A percentile compares a stretch with the other conserved stretches of the same genome.
Evolutionary conservation across 306 rosid species (phyloP).

Genomic region (Citrullus amarus): DNA sequence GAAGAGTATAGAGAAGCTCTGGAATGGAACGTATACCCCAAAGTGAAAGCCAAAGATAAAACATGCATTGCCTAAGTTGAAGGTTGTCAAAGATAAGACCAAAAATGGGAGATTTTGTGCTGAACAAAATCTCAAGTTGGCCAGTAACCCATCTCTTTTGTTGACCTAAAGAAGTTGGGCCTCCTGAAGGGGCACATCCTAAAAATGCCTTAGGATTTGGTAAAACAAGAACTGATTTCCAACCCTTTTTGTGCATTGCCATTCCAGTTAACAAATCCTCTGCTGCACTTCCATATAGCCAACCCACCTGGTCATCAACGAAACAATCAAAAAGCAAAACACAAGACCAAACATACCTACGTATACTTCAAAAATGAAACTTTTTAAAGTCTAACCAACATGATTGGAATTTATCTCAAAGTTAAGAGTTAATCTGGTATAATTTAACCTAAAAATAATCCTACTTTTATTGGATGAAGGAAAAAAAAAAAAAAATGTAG

Average conservation of each 20-base stretch:
- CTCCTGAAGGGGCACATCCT: conserved; percentile 39
- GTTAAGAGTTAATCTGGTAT: too few species aligned
- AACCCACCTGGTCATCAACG: conserved; percentile 11
- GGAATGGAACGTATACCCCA: conserved; percentile 32
- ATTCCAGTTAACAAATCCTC: conserved; percentile 23
- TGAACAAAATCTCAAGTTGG: conserved; percentile 32
- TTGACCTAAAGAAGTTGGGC: conserved; percentile 38
- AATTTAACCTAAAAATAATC: too few species aligned
- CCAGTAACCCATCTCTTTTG: conserved; percentile 61
- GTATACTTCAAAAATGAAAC: too few species aligned
- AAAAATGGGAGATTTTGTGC: conserved; percentile 40
- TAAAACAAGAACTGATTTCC: not conserved
- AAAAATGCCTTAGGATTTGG: conserved; percentile 34
- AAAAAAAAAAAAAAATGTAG: too few species aligned
- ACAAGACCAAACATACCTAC: too few species aligned
- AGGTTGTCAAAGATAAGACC: conserved; percentile 25
- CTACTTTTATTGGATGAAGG: too few species aligned
- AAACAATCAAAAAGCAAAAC: not conserved
- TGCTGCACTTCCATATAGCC: conserved; percentile 16
- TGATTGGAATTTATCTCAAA: too few species aligned
- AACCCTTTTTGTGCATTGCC: conserved; percentile 18
- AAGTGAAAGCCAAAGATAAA: conserved; percentile 24
- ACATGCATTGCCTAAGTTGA: conserved; percentile 24
- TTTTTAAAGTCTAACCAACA: too few species aligned
- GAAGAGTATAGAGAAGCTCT: conserved; percentile 33